Evolutionary conservation across 257 asterid genomes (phyloP).

Genomic region (Solanum piurae): DNA sequence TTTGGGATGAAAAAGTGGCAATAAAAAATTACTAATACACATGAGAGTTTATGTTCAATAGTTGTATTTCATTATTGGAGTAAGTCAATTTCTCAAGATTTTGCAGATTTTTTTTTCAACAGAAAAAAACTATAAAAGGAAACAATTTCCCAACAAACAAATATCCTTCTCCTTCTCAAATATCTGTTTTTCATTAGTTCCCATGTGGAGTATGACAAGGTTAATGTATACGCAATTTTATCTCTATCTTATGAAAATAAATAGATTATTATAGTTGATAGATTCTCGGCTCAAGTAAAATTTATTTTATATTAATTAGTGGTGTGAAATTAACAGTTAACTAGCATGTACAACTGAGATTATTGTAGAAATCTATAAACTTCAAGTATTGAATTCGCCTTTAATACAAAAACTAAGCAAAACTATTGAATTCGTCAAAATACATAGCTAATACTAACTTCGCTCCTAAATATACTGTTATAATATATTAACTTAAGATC

Average conservation of each 20-base stretch:
- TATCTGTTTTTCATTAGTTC: background rate
- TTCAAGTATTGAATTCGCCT: background rate
- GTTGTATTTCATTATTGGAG: background rate
- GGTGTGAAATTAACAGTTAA: background rate
- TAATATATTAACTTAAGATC: background rate
- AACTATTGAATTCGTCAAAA: background rate
- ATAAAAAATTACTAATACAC: background rate
- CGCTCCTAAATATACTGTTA: rapidly evolving
- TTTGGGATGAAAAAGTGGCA: background rate
- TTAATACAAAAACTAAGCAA: background rate
- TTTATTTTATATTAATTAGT: background rate
- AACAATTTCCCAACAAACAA: background rate
- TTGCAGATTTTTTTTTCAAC: background rate
- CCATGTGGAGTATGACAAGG: background rate
- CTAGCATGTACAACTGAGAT: rapidly evolving
- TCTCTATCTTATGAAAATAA: background rate
- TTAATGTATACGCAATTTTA: background rate
- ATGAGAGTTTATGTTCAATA: background rate
- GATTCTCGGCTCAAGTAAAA: background rate
- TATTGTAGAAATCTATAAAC: background rate
- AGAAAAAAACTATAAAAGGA: background rate
- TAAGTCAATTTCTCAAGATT: background rate
- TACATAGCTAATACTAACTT: background rate
- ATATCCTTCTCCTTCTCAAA: background rate
- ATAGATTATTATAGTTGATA: rapidly evolving